These are phyloP conservation scores for Ceratocystis ficicola DNA, from an alignment of 2,329 filamentous ascomycete genomes.

Conservation along the genomic window DNA sequence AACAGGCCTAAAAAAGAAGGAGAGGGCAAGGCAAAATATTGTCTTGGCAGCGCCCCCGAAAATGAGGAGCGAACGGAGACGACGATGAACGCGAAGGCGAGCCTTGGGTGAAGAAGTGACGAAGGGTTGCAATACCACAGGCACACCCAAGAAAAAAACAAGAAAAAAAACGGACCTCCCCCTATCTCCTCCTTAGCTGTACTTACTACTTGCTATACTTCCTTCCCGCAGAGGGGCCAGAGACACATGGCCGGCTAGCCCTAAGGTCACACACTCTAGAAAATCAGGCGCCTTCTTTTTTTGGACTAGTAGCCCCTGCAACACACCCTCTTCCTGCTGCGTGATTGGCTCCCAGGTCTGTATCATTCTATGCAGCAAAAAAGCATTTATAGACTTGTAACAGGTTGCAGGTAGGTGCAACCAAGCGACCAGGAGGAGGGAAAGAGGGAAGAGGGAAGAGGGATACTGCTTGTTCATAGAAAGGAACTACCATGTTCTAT, in stretches of 20 bases:
- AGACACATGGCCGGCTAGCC: background rate
- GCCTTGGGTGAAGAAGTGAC: background rate
- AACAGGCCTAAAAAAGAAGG: background rate
- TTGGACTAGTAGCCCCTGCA: background rate
- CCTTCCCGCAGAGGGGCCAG: background rate
- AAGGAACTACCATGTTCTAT: background rate
- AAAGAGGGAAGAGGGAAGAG: background rate
- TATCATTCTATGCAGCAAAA: background rate
- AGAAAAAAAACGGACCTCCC: background rate
- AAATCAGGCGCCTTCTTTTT: background rate
- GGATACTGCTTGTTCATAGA: background rate
- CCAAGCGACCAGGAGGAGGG: background rate
- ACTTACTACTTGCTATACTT: background rate
- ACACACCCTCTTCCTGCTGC: background rate
- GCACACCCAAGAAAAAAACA: background rate
- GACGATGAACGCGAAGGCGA: too few relatives aligned
- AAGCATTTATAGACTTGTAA: background rate
- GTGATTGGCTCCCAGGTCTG: slow-evolving; percentile 5
- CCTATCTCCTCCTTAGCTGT: too few relatives aligned
- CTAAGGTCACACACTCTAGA: background rate
- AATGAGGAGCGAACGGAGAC: background rate
- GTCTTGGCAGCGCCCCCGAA: background rate
- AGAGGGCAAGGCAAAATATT: background rate
- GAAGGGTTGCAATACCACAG: background rate
- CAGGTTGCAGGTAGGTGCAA: background rate